A percentile compares a stretch with the other conserved stretches of the same genome.
phyloP scores from a whole-genome alignment of 768 basidiomycete genomes.

The Galerina marginata region DNA sequence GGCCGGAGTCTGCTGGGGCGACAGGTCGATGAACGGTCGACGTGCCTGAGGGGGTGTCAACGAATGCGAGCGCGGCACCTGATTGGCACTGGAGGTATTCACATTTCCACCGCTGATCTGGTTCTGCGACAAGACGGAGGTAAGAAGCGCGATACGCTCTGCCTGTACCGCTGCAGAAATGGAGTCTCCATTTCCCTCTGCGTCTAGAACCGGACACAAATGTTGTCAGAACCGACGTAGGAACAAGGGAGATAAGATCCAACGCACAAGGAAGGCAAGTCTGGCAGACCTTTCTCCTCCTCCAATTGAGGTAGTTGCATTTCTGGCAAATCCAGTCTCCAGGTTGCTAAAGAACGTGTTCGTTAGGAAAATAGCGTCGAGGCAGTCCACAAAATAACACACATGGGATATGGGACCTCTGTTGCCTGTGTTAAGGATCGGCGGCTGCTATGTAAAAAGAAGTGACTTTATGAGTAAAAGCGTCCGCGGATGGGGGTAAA shows the following conservation, averaged over 20 bases:
- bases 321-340: slow-evolving; percentile 85
- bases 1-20: slow-evolving; percentile 16
- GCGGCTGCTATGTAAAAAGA: slow-evolving; percentile 63
- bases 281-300: slow-evolving; percentile 87
- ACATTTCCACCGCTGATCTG: slow-evolving; percentile 34
- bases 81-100: slow-evolving; percentile 19
- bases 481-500: not conserved
- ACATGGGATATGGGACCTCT: slow-evolving; percentile 86
- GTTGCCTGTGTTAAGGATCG: slow-evolving; percentile 89
- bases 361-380: not conserved
- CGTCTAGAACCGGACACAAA: slow-evolving; percentile 51
- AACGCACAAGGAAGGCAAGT: slow-evolving; percentile 82
- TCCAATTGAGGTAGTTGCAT: slow-evolving; percentile 90
- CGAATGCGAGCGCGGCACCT: slow-evolving; percentile 46
- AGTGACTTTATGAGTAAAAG: slow-evolving; percentile 10
- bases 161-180: slow-evolving; percentile 86
- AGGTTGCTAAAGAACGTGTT: slow-evolving; percentile 55
- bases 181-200: slow-evolving; percentile 88
- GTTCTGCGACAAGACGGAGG: slow-evolving; percentile 70
- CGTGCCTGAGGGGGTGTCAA: slow-evolving; percentile 52
- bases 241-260: slow-evolving; percentile 10
- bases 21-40: slow-evolving; percentile 40
- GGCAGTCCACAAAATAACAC: slow-evolving; percentile 37
- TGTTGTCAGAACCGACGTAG: not conserved
- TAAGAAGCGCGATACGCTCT: slow-evolving; percentile 81